A percentile compares a stretch with the other conserved stretches of the same genome.
Evolutionary conservation across 2,329 filamentous ascomycete genomes (phyloP).

Genomic region (Colletotrichum sp.): DNA sequence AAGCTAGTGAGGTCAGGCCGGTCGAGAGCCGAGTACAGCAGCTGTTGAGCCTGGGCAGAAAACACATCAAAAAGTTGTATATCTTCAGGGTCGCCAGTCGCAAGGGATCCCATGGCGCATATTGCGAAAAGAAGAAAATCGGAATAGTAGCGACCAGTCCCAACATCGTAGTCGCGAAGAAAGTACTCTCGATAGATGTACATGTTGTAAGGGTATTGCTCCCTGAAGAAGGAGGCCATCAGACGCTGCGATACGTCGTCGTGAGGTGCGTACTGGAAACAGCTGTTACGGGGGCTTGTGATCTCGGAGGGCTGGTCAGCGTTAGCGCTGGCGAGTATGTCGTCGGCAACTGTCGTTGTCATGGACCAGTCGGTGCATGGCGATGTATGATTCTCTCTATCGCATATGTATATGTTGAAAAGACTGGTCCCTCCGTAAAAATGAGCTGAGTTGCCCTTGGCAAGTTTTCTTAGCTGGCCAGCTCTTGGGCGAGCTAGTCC

Average conservation of each 20-base stretch:
- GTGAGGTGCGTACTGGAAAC: conserved; percentile 43
- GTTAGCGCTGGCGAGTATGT: neutral
- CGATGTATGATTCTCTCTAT: neutral
- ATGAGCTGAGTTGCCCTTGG: conserved; percentile 44
- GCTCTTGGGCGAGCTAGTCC: conserved; percentile 22
- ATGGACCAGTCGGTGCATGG: neutral
- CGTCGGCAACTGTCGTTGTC: neutral
- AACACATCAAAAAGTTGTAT: neutral
- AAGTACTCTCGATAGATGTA: conserved; percentile 57
- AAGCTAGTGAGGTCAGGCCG: conserved; percentile 51
- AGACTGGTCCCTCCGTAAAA: conserved; percentile 56
- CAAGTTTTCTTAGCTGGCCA: conserved; percentile 41
- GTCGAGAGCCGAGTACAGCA: conserved; percentile 50
- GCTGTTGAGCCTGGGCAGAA: conserved; percentile 28
- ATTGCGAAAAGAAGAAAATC: conserved; percentile 54
- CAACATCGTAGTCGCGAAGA: conserved; percentile 52
- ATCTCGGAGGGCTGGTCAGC: neutral
- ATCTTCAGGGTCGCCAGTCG: conserved; percentile 44
- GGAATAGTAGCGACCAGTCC: conserved; percentile 52
- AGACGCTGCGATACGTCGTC: conserved; percentile 48
- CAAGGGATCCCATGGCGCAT: conserved; percentile 53
- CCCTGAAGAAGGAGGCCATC: conserved; percentile 53
- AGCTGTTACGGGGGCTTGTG: neutral
- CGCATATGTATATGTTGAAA: conserved; percentile 31
- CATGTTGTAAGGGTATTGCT: conserved; percentile 55